Base-by-base conservation (phyloP, 495 filamentous ascomycete genomes). In the Xeromyces bisporus region DNA sequence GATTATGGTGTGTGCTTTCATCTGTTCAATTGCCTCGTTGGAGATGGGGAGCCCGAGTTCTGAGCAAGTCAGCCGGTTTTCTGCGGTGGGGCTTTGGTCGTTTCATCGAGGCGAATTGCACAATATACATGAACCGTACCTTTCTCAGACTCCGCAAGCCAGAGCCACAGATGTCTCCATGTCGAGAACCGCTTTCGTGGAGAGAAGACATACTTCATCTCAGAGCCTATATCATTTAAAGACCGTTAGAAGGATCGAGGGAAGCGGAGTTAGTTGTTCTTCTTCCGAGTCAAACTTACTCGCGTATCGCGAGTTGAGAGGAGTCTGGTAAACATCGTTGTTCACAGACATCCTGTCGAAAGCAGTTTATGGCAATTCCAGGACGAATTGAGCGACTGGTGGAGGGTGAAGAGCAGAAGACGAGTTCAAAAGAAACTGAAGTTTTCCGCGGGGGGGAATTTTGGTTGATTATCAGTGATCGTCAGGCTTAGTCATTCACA, bases 91-190 rank as follows among this genome's bases (percentile, higher is more conserved):
- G 9, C n/a, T n/a, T n/a, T n/a, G n/a, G n/a, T n/a, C n/a, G n/a
- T n/a, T n/a, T n/a, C n/a, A n/a, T n/a, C n/a, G n/a, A n/a, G n/a
- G n/a, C n/a, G n/a, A n/a, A n/a, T n/a, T n/a, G n/a, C n/a, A n/a
- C n/a, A n/a, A n/a, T n/a, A n/a, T n/a, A n/a, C n/a, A n/a, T n/a
- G 9, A 38, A 32, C 34, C 38, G 40, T 53, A 61, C 80, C 75
- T 53, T 76, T 74, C 56, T 91, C 72, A 15, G 70, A 66, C 61
- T 85, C 75, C n/a, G 83, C 83, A 8, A 92, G 73, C 64, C 69
- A 78, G 16, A 84, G 45, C 83, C 83, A 92, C 28, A 91, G 62
- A 40, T 75, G 58, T 40, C 82, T 70, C 82, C 82, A 89, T 20
- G 71, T 82, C 4, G 72, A 68, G 43, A 66, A 64, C n/a, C 82